phyloP scores from a whole-genome alignment of 495 filamentous ascomycete species.

The Aspergillus avenaceus region DNA sequence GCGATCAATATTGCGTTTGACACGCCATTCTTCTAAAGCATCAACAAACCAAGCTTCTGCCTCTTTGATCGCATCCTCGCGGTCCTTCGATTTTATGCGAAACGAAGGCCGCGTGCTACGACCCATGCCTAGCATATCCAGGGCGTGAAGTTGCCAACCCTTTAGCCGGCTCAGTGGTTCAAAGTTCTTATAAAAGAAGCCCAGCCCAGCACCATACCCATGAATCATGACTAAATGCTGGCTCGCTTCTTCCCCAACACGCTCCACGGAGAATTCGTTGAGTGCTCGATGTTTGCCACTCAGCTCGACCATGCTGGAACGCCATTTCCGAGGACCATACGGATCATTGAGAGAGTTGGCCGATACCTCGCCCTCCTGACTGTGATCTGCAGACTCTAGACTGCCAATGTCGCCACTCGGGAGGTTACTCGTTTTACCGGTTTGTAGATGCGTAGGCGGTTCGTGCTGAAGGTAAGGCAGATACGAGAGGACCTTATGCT shows the following conservation, averaged over 20 bases:
- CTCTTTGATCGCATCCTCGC: conserved; percentile 76
- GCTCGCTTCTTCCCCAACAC: conserved; percentile 68
- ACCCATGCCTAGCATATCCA: conserved; percentile 94
- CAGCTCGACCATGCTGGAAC: conserved; percentile 77
- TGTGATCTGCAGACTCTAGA: conserved; percentile 35
- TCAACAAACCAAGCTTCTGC: conserved; percentile 97
- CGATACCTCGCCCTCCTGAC: conserved; percentile 33
- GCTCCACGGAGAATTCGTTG: conserved; percentile 90
- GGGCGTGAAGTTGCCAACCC: conserved; percentile 86
- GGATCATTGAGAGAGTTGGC: conserved; percentile 63
- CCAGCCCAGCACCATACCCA: conserved; percentile 91
- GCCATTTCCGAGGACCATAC: conserved; percentile 81
- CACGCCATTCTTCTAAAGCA: conserved; percentile 91
- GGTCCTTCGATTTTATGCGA: conserved; percentile 74
- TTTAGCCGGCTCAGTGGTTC: conserved; percentile 71
- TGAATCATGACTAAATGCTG: conserved; percentile 96
- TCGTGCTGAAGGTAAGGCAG: conserved; percentile 79
- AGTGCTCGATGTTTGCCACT: conserved; percentile 80
- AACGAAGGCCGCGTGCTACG: conserved; percentile 82
- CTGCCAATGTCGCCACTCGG: conserved; percentile 39
- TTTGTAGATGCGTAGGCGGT: conserved; percentile 65
- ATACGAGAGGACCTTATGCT: conserved; percentile 84
- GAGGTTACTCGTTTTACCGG: conserved; percentile 47
- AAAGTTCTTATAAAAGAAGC: conserved; percentile 98
- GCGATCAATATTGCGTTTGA: conserved; percentile 79